A percentile compares a stretch with the other conserved stretches of the same genome.
Evolutionary conservation across 2,329 filamentous ascomycete species (phyloP).

Genomic region (Claviceps sorghi): DNA sequence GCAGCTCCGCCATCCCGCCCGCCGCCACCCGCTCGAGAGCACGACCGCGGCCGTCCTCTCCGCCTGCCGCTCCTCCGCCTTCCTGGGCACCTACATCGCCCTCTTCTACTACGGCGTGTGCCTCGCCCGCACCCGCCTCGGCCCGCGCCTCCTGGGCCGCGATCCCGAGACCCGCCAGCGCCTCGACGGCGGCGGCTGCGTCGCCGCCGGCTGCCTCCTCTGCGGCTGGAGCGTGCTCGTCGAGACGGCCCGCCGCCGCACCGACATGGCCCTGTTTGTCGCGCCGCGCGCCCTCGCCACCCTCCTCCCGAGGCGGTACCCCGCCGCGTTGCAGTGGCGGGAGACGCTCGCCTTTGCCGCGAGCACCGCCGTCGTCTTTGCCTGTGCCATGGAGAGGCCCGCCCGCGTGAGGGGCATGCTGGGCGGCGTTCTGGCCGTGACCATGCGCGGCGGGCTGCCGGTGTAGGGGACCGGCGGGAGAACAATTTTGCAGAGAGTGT

Average conservation of each 20-base stretch:
- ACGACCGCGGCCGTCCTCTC: slow-evolving; percentile 41
- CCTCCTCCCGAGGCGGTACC: slow-evolving; percentile 56
- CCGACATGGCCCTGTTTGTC: slow-evolving; percentile 70
- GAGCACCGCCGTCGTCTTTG: slow-evolving; percentile 57
- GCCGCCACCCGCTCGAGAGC: slow-evolving; percentile 25
- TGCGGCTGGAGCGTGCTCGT: slow-evolving; percentile 74
- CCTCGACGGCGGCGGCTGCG: slow-evolving; percentile 51
- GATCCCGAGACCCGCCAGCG: slow-evolving; percentile 31
- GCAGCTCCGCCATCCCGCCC: slow-evolving; percentile 33
- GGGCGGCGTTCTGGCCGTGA: slow-evolving; percentile 41
- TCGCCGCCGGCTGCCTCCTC: slow-evolving; percentile 55
- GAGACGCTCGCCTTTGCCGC: slow-evolving; percentile 52
- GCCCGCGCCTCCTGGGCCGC: slow-evolving; percentile 50
- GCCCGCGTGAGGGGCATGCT: slow-evolving; percentile 52
- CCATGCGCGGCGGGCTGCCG: slow-evolving; percentile 19
- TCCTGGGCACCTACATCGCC: slow-evolving; percentile 62
- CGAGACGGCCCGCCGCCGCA: slow-evolving; percentile 49
- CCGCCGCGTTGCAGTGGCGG: slow-evolving; percentile 45
- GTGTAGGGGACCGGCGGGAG: too few relatives aligned
- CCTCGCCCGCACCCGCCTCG: slow-evolving; percentile 57
- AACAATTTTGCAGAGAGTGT: too few relatives aligned
- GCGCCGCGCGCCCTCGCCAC: slow-evolving; percentile 64
- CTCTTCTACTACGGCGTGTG: slow-evolving; percentile 81
- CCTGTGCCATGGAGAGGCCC: slow-evolving; percentile 48
- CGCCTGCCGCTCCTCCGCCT: slow-evolving; percentile 57